Evolutionary conservation across 1,284 basidiomycete genomes (phyloP), one percentile per base, ranked within the genome.

Genomic region (Kalmanozyma brasiliensis): DNA sequence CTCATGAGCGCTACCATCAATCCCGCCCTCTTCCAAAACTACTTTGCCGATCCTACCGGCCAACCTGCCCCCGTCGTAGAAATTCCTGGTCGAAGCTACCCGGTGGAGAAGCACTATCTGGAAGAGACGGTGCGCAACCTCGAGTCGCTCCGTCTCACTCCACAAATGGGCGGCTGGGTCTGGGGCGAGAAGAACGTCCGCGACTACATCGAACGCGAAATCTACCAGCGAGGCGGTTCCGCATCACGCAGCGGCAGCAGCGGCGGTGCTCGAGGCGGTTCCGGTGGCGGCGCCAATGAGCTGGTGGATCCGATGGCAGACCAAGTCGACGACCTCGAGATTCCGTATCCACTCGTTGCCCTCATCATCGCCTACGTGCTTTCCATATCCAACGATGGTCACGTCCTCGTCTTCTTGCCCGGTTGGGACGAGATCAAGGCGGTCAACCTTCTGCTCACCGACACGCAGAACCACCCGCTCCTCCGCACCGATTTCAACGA

Each of bases 1-100:
- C 87, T 98, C 52, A 97, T 97, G 94, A 95, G 92, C 76, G 94
- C 94, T 2, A 97, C 94, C 30, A 93, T 97, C 82, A 91, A 97
- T 77, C 90, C 94, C 2, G 87, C 87, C 0, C 86, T 96, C 29
- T 97, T 98, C 87, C 90, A 91, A 79, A 84, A 86, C 10, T 97
- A 98, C 85, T 97, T 97, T 85, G 84, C 86, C 10, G 89, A 89
- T 19, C 37, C 55, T 2, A n/a, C 35, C 2, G 68, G 62, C 14
- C 82, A 85, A 13, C 88, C 88, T 1, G 91, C 92, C 0, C 87
- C 87, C 32, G 88, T 94, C 19, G 87, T 93, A 49, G 90, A 93
- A 65, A 86, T 97, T 23, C 92, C 94, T n/a, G 94, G 94, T 43
- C 89, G 94, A 26, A 91, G 92, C 11, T 96, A 89, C 85, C 93